These are phyloP conservation scores for Polyplosphaeria fusca DNA, from an alignment of 495 filamentous ascomycete species.

Conservation along the genomic window DNA sequence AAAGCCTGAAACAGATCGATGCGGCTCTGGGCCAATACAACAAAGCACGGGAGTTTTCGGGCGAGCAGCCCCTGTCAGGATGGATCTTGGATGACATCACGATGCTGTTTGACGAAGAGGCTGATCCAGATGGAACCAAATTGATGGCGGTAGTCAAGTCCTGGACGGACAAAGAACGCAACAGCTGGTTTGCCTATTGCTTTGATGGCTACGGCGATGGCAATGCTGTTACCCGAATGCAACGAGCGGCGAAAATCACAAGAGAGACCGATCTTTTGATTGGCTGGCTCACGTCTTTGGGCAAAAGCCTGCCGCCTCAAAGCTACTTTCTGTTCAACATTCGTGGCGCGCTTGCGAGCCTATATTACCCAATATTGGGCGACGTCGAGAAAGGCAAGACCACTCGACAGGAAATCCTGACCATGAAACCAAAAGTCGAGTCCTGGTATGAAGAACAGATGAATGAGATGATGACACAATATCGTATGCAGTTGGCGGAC, in stretches of 20 bases:
- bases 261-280: not conserved
- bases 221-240: not conserved
- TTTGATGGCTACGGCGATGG: not conserved
- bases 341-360: not conserved
- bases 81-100: slow-evolving; percentile 3
- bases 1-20: not conserved
- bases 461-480: not conserved
- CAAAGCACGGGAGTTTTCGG: slow-evolving; percentile 3
- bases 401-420: not conserved
- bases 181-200: not conserved
- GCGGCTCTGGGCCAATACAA: slow-evolving; percentile 12
- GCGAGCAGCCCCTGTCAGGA: not conserved
- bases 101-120: not conserved
- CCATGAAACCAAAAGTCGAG: not conserved
- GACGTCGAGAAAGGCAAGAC: slow-evolving; percentile 3
- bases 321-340: not conserved
- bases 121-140: not conserved
- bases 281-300: not conserved
- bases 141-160: not conserved
- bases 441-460: not conserved
- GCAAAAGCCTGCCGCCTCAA: not conserved
- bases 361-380: not conserved
- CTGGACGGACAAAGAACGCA: not conserved
- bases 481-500: not conserved
- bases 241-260: not conserved